Evolutionary conservation across 2,329 filamentous ascomycete genomes (phyloP).

Genomic region (Penicillium sp.): DNA sequence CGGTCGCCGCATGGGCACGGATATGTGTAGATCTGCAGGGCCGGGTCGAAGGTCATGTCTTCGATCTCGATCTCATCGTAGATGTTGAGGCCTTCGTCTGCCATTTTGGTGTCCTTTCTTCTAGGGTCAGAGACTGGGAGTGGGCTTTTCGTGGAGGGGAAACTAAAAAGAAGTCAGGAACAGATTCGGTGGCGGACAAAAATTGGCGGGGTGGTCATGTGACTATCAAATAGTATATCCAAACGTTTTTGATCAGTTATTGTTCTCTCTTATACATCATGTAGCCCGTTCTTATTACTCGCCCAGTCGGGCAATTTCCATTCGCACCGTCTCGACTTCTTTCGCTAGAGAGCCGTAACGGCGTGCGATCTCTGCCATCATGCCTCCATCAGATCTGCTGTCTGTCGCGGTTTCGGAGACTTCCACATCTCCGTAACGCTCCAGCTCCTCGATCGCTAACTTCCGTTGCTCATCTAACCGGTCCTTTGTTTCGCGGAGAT

Average conservation of each 20-base stretch:
- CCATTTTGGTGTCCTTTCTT: conserved; percentile 45
- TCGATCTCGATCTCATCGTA: conserved; percentile 99
- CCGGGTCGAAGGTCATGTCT: conserved; percentile 87
- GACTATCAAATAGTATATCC: conserved; percentile 19
- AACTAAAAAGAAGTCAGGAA: background rate
- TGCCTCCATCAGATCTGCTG: background rate
- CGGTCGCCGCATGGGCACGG: conserved; percentile 96
- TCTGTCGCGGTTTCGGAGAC: conserved; percentile 5
- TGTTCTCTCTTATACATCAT: background rate
- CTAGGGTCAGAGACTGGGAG: background rate
- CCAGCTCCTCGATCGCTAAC: conserved; percentile 30
- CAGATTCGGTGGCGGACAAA: conserved; percentile 13
- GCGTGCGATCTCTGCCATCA: conserved; percentile 36
- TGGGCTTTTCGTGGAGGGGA: background rate
- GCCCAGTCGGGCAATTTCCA: conserved; percentile 25
- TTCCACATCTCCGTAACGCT: conserved; percentile 14
- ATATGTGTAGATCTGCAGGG: conserved; percentile 85
- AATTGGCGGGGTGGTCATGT: conserved; percentile 23
- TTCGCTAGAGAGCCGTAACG: conserved; percentile 35
- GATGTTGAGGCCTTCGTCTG: conserved; percentile 64
- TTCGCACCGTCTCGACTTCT: conserved; percentile 36
- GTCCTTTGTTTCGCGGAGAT: conserved; percentile 27
- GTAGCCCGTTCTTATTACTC: conserved; percentile 4
- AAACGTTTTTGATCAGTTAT: background rate
- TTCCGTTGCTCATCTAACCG: conserved; percentile 30